These are phyloP conservation scores for Crucibulum laeve DNA, from an alignment of 768 basidiomycete genomes.

Conservation along the genomic window DNA sequence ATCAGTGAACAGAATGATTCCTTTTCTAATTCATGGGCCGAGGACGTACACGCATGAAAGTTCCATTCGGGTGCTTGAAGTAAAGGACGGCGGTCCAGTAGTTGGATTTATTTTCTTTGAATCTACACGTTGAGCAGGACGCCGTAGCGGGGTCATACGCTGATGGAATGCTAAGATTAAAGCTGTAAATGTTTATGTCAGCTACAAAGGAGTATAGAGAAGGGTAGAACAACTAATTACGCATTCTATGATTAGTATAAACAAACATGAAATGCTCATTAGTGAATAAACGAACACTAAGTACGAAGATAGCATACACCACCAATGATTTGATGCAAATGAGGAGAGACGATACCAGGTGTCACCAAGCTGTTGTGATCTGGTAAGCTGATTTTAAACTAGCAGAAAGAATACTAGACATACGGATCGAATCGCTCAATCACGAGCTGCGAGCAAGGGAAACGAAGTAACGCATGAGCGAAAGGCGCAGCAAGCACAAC, in stretches of 20 bases:
- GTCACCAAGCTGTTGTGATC: constrained; percentile 9
- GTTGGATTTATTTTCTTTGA: constrained; percentile 14
- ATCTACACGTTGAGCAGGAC: constrained; percentile 14
- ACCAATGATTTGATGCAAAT: constrained; percentile 13
- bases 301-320: too few species aligned
- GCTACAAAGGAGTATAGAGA: neutral
- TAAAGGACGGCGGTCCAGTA: constrained; percentile 19
- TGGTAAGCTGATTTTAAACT: neutral
- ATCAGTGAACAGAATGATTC: neutral
- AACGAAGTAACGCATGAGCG: constrained; percentile 13
- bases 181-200: constrained; percentile 3
- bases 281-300: too few species aligned
- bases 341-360: constrained; percentile 12
- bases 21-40: neutral
- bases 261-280: too few species aligned
- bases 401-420: too few species aligned
- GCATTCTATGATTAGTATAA: too few species aligned
- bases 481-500: neutral
- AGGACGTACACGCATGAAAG: constrained; percentile 11
- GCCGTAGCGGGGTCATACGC: constrained; percentile 12
- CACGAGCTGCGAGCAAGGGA: constrained; percentile 16
- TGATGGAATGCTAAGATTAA: constrained; percentile 14
- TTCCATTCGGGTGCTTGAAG: constrained; percentile 16
- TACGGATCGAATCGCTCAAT: constrained; percentile 16
- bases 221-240: constrained; percentile 3